Conservation (phyloP, 345 rosid species). For the Bruguiera gymnorhiza region DNA sequence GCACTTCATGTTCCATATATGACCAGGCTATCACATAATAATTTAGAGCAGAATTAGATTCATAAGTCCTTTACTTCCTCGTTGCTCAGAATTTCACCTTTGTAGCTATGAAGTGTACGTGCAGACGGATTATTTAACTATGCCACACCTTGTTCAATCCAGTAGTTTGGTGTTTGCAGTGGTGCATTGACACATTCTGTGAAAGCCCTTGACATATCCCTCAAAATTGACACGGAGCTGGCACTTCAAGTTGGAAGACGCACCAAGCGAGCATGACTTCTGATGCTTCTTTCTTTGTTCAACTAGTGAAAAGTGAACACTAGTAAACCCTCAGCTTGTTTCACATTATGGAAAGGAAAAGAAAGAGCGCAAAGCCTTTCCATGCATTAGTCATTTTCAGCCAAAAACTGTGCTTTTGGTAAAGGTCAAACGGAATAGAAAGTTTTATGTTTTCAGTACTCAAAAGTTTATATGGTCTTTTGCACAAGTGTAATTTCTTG, state of each 20-base stretch:
- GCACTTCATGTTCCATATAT: not conserved
- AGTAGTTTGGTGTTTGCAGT: constrained; percentile 39
- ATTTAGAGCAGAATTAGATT: not conserved
- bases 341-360: not conserved
- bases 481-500: no score
- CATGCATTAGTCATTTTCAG: not conserved
- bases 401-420: not conserved
- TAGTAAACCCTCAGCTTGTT: not conserved
- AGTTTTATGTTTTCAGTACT: no score
- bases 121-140: not conserved
- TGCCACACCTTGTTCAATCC: not conserved
- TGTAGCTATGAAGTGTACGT: not conserved
- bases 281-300: not conserved
- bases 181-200: constrained; percentile 95
- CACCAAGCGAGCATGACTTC: constrained; percentile 66
- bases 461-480: no score
- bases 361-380: not conserved
- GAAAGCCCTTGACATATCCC: constrained; percentile 84
- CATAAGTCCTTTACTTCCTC: not conserved
- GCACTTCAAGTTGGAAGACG: constrained; percentile 92
- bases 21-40: not conserved
- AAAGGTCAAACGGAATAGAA: no score
- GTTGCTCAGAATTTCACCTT: no score
- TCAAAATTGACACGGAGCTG: constrained; percentile 86
- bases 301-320: no score